Percentiles rank a stretch among this genome's conserved stretches.
Conservation (phyloP, 2,329 filamentous ascomycete genomes). For the Sporothrix schenckii region DNA sequence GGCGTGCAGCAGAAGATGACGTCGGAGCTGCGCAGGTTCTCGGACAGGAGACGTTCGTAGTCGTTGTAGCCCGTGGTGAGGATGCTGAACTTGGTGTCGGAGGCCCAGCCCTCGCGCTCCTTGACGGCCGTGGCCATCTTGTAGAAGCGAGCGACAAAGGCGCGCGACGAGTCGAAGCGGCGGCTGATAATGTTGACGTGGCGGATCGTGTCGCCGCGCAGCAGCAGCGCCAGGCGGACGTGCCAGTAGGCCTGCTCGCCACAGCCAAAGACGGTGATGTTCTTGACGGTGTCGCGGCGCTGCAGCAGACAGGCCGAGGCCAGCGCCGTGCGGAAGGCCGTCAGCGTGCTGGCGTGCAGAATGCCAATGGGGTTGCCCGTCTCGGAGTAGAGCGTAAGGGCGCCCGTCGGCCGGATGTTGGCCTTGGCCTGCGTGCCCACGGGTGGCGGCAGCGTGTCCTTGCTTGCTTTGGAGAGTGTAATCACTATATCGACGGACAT, state of each 20-base stretch:
- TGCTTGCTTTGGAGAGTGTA: slow-evolving; percentile 52
- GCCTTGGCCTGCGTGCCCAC: slow-evolving; percentile 38
- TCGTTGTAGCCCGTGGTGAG: slow-evolving; percentile 72
- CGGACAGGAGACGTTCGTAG: slow-evolving; percentile 66
- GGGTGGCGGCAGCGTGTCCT: slow-evolving; percentile 40
- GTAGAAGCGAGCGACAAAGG: slow-evolving; percentile 57
- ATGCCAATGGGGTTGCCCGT: slow-evolving; percentile 67
- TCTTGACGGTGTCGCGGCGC: slow-evolving; percentile 70
- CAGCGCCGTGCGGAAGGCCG: slow-evolving; percentile 78
- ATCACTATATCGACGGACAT: slow-evolving; percentile 53
- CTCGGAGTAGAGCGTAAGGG: slow-evolving; percentile 68
- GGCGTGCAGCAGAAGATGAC: slow-evolving; percentile 91
- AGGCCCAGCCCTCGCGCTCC: slow-evolving; percentile 62
- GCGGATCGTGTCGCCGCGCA: slow-evolving; percentile 70
- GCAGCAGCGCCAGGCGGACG: slow-evolving; percentile 76
- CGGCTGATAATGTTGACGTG: slow-evolving; percentile 84
- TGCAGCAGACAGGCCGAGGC: slow-evolving; percentile 67
- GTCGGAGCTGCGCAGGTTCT: slow-evolving; percentile 71
- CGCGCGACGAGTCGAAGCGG: slow-evolving; percentile 61
- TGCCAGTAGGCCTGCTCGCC: slow-evolving; percentile 96
- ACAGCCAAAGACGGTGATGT: slow-evolving; percentile 80
- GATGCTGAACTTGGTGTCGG: slow-evolving; percentile 67
- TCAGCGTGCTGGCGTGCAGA: slow-evolving; percentile 72
- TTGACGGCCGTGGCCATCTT: slow-evolving; percentile 52
- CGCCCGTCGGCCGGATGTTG: slow-evolving; percentile 60